These are phyloP conservation scores for Capillidium rhysosporum DNA, from an alignment of 371 early-diverging fungal genomes.

Conservation along the genomic window DNA sequence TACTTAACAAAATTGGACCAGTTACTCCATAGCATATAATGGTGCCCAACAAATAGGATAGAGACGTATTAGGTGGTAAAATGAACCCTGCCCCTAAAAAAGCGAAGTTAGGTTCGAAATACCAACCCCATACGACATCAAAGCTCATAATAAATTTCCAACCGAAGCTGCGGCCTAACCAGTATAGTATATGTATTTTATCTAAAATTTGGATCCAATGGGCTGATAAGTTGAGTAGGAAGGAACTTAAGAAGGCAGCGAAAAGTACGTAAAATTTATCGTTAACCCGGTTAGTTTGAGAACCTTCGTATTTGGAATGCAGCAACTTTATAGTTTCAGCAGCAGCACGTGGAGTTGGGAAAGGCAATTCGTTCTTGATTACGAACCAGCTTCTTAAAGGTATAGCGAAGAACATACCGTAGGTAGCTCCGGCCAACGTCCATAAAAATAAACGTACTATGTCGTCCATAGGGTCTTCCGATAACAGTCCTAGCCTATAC, in stretches of 20 bases:
- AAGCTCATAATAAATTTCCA: constrained; percentile 21
- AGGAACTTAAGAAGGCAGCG: constrained; percentile 20
- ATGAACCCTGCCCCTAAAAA: constrained; percentile 53
- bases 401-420: constrained; percentile 52
- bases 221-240: constrained; percentile 22
- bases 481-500: constrained; percentile 33
- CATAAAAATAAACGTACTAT: constrained; percentile 26
- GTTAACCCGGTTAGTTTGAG: constrained; percentile 11
- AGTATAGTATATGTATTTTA: constrained; percentile 30
- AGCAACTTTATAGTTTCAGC: constrained; percentile 41
- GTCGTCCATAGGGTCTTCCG: constrained; percentile 22
- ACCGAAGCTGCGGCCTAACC: constrained; percentile 24
- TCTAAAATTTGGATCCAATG: constrained; percentile 35
- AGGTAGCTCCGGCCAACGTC: constrained; percentile 37
- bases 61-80: constrained; percentile 29
- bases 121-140: constrained; percentile 32
- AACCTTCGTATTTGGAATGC: constrained; percentile 20
- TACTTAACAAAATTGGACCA: neutral
- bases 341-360: constrained; percentile 48
- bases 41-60: neutral
- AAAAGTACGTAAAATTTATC: constrained; percentile 17
- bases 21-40: neutral
- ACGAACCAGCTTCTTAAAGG: constrained; percentile 48
- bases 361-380: constrained; percentile 38
- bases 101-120: constrained; percentile 25